phyloP scores from a whole-genome alignment of 2,329 filamentous ascomycete genomes.

The Mycosphaerella sp. region DNA sequence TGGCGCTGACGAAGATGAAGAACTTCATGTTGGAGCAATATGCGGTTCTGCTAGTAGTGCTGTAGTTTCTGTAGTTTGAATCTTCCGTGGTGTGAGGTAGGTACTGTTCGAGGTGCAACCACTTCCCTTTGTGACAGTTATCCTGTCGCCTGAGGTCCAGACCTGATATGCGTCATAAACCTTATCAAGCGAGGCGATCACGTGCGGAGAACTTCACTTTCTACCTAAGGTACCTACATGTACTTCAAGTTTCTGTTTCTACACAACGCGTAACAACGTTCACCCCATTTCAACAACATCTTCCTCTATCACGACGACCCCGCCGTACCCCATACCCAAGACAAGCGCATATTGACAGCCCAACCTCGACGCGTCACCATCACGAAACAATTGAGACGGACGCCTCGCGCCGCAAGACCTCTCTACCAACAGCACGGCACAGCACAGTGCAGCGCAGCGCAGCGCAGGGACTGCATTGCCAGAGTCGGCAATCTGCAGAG shows the following conservation, averaged over 20 bases:
- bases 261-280: no score
- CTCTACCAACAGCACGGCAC: neutral
- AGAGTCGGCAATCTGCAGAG: neutral
- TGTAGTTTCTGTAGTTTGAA: no score
- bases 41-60: neutral
- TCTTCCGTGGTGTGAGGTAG: no score
- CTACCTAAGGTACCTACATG: no score
- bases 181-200: no score
- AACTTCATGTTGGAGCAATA: constrained; percentile 26
- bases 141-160: no score
- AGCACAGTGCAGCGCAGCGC: neutral
- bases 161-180: no score
- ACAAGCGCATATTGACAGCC: neutral
- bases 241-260: no score
- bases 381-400: neutral
- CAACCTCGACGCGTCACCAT: neutral
- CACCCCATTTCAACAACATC: neutral
- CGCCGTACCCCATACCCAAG: neutral
- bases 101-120: no score
- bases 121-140: no score
- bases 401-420: neutral
- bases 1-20: constrained; percentile 21
- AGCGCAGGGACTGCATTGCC: neutral
- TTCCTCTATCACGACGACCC: neutral
- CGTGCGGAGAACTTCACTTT: no score